Evolutionary conservation across 768 basidiomycete species (phyloP), one percentile per base, ranked within the genome.

Genomic region (Wakefieldia striispora): DNA sequence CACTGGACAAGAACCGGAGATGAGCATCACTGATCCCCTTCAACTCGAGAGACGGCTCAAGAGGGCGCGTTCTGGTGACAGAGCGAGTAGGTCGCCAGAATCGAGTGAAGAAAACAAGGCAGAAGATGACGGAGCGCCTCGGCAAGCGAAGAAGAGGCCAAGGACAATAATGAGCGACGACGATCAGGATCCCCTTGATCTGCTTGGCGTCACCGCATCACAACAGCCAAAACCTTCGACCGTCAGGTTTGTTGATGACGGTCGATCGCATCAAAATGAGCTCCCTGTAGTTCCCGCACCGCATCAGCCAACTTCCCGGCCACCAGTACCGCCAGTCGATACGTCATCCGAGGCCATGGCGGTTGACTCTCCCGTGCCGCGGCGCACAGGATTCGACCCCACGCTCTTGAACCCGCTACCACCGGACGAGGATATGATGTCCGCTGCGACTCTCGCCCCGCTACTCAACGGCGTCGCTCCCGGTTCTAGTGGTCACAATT

Each of bases 31-130:
- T 3, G 91, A 91, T 60, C 85, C 86, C 14, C 76, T 82, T 23
- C 77, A 81, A 58, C 73, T 93, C 7, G 91, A 92, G 67, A 77
- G 91, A 24, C 72, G 78, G 50, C 70, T 90, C 60, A 91, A 91
- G 74, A 69, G 89, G 53, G 80, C 83, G 57, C 77, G 89, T 6
- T 76, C 81, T 2, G 76, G 79, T 23, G 80, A 80, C 26, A 75
- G 75, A 24, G 75, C 71, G 20, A 77, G 75, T 13, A 80, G 79
- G 41, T 67, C 65, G 71, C 76, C 51, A 67, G 76, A 63, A 65
- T 64, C 54, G 13, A 63, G 50, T 26, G 81, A 82, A 4, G 83
- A 83, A 49, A 79, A 52, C 42, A 63, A 44, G 43, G 40, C 73
- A 33, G 86, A 69, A 19, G 67, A 64, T 14, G 74, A 70, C 39